Conservation (phyloP, 192 early-diverging fungal genomes). For the Entomortierella chlamydospora region DNA sequence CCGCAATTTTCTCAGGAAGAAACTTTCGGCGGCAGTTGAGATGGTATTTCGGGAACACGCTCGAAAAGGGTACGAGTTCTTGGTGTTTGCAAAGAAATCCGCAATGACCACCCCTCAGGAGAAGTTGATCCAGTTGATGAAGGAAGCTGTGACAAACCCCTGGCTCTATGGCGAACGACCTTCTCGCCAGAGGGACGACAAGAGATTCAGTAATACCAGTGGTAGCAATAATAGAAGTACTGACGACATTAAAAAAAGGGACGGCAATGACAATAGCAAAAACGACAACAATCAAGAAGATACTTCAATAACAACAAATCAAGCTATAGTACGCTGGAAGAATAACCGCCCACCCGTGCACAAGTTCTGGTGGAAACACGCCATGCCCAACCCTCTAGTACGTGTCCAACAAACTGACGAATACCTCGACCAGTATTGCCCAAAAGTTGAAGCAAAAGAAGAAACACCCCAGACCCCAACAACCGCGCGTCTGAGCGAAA, state of each 20-base stretch:
- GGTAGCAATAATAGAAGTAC: too few relatives aligned
- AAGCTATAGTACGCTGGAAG: slow-evolving; percentile 33
- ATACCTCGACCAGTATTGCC: slow-evolving; percentile 23
- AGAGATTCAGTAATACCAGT: neutral
- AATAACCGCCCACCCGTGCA: slow-evolving; percentile 31
- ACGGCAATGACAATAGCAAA: too few relatives aligned
- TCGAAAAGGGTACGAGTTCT: slow-evolving; percentile 33
- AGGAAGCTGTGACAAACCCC: slow-evolving; percentile 7
- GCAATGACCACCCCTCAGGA: slow-evolving; percentile 22
- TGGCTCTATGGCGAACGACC: slow-evolving; percentile 13
- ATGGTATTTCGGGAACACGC: slow-evolving; percentile 34
- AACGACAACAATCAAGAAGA: too few relatives aligned
- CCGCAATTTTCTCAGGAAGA: slow-evolving; percentile 28
- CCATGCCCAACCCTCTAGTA: slow-evolving; percentile 30
- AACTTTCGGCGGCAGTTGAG: slow-evolving; percentile 36
- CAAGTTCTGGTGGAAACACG: slow-evolving; percentile 28
- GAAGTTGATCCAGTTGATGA: slow-evolving; percentile 16
- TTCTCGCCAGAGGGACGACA: too few relatives aligned
- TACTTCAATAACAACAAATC: too few relatives aligned
- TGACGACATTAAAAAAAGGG: too few relatives aligned
- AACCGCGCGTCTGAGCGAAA: too few relatives aligned
- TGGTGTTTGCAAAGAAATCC: slow-evolving; percentile 33
- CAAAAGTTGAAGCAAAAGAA: neutral
- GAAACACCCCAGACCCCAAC: too few relatives aligned
- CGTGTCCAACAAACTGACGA: slow-evolving; percentile 24